Evolutionary conservation across 2,329 filamentous ascomycete species (phyloP), one percentile per base, ranked within the genome.

Genomic region (Orbilia ellipsospora): DNA sequence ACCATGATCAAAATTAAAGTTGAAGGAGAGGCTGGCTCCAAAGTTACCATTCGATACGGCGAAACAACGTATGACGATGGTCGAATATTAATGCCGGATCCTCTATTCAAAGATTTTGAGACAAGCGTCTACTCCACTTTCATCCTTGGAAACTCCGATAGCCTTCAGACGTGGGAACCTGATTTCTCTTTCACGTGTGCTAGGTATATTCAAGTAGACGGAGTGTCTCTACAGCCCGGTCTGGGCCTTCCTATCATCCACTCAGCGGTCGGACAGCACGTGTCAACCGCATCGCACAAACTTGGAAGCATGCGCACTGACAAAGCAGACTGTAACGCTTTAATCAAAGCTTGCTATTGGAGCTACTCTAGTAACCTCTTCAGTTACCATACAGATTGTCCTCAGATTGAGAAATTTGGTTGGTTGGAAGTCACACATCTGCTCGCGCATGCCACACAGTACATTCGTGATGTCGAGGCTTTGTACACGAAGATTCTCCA

Each of bases 381-480:
- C 75, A 84, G 83, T 64, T 85, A 85, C 78, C 84, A 85, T 72
- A 85, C 84, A 1, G 84, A 85, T 77, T 84, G 83, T 66, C 83
- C 83, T 4, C 83, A 84, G 74, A 83, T 84, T 40, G 83, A 85
- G 77, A 85, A 85, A 70, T 85, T 85, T 50, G 84, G 83, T 0
- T 85, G 84, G 84, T 81, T 85, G 0, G 84, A 85, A 78, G 84
- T 85, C 4, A 84, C 84, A 0, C 82, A 83, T 62, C 80, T 85
- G 10, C 83, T 85, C 4, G 82, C 83, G 13, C 83, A 84, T 0
- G 82, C 83, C 0, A 84, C 84, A 0, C 84, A 85, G 64, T 85
- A 85, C 61, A 81, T 85, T 20, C 82, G 83, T 5, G 83, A 85
- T 55, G 84, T 85, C 80, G 84, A 85, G 66, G 80, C 82, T 0